Conservation (phyloP, 1,139 yeast genomes). For the Taphrina confusa region DNA sequence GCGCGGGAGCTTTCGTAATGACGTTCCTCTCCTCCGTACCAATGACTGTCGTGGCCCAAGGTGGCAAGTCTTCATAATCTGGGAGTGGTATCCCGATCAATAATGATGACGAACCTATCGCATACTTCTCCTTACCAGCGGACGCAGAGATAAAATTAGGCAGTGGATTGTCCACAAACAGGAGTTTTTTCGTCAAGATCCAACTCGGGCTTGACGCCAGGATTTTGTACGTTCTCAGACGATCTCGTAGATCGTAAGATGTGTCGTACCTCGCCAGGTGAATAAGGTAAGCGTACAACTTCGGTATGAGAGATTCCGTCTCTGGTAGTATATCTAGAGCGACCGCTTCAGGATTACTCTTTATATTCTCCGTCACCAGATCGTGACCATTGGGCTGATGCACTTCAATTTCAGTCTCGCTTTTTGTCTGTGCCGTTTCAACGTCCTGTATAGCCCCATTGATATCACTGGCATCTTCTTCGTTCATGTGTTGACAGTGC, state of each 20-base stretch:
- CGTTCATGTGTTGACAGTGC: slow-evolving; percentile 10
- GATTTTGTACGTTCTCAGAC: slow-evolving; percentile 71
- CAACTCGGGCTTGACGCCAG: slow-evolving; percentile 49
- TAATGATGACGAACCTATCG: slow-evolving; percentile 46
- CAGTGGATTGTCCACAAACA: slow-evolving; percentile 77
- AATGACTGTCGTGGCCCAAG: slow-evolving; percentile 42
- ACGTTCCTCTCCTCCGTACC: slow-evolving; percentile 34
- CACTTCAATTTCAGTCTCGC: slow-evolving; percentile 24
- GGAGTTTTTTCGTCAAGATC: slow-evolving; percentile 61
- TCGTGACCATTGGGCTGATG: slow-evolving; percentile 30
- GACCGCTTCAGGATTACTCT: slow-evolving; percentile 37
- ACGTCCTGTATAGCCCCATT: slow-evolving; percentile 42
- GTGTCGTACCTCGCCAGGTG: slow-evolving; percentile 73
- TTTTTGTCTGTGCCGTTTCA: slow-evolving; percentile 35
- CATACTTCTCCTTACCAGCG: slow-evolving; percentile 37
- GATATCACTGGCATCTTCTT: slow-evolving; percentile 35
- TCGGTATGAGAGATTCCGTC: slow-evolving; percentile 42
- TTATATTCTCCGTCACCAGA: slow-evolving; percentile 31
- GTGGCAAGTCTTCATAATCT: slow-evolving; percentile 41
- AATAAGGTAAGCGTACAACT: slow-evolving; percentile 61
- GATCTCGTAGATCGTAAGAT: slow-evolving; percentile 77
- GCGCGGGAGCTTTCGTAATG: slow-evolving; percentile 17
- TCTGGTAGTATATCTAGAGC: slow-evolving; percentile 43
- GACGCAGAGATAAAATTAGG: slow-evolving; percentile 47
- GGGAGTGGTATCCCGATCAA: slow-evolving; percentile 46